Evolutionary conservation across 345 rosid genomes (phyloP).

Genomic region (Populus nigra): DNA sequence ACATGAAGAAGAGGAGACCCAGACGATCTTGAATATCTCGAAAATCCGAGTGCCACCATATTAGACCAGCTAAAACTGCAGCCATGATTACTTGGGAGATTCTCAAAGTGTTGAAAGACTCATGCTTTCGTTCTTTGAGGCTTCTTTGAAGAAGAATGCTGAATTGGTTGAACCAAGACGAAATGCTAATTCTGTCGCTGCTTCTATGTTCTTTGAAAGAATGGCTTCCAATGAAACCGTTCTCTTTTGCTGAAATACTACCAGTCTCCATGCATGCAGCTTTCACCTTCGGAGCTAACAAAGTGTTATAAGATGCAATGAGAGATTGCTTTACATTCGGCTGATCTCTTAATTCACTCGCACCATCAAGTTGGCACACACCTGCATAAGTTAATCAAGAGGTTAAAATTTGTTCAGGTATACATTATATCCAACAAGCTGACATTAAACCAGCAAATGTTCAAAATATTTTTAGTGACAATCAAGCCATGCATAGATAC

Average conservation of each 20-base stretch:
- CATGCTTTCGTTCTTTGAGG: slow-evolving; percentile 78
- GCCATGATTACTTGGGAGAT: slow-evolving; percentile 77
- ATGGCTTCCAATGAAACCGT: not conserved
- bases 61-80: slow-evolving; percentile 59
- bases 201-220: slow-evolving; percentile 20
- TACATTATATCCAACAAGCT: not conserved
- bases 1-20: slow-evolving; percentile 79
- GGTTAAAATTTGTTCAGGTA: not conserved
- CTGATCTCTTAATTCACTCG: slow-evolving; percentile 50
- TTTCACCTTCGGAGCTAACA: slow-evolving; percentile 62
- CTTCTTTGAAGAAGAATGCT: slow-evolving; percentile 73
- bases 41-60: slow-evolving; percentile 96
- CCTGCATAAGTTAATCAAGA: slow-evolving; percentile 40
- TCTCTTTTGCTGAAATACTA: slow-evolving; percentile 22
- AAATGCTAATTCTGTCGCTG: slow-evolving; percentile 18
- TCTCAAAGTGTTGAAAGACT: slow-evolving; percentile 65
- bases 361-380: slow-evolving; percentile 52
- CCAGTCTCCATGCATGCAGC: slow-evolving; percentile 42
- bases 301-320: slow-evolving; percentile 45
- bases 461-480: too few relatives aligned
- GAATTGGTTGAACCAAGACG: slow-evolving; percentile 71
- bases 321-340: slow-evolving; percentile 65
- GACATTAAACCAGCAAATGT: not conserved
- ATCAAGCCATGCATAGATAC: too few relatives aligned
- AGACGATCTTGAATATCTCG: slow-evolving; percentile 70